phyloP scores from a whole-genome alignment of 2,329 filamentous ascomycete genomes.

The Mycosphaerella sp. region DNA sequence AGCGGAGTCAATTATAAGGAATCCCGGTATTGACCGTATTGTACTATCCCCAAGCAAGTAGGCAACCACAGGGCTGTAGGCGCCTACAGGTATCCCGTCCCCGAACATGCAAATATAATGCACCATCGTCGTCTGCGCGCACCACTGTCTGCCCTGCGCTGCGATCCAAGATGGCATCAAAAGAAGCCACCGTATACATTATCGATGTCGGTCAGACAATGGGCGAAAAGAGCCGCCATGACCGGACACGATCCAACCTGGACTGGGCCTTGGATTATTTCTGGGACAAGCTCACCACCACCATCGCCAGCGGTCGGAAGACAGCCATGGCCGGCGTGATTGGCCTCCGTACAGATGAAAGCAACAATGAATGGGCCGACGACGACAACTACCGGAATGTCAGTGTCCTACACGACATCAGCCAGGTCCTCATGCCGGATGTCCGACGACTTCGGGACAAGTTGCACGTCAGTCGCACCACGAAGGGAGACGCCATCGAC shows the following conservation, averaged over 20 bases:
- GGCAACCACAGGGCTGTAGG: too few species aligned
- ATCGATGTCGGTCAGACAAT: slow-evolving; percentile 85
- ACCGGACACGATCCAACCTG: slow-evolving; percentile 69
- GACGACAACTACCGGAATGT: slow-evolving; percentile 76
- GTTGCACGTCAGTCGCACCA: slow-evolving; percentile 61
- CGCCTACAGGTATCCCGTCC: too few species aligned
- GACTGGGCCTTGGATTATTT: slow-evolving; percentile 88
- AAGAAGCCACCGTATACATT: slow-evolving; percentile 89
- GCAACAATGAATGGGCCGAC: slow-evolving; percentile 58
- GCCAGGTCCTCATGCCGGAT: slow-evolving; percentile 63
- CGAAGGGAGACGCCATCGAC: slow-evolving; percentile 74
- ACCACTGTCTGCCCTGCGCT: background rate
- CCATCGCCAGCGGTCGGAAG: slow-evolving; percentile 64
- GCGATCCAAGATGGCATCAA: slow-evolving; percentile 64
- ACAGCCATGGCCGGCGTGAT: slow-evolving; percentile 71
- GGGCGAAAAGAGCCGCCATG: slow-evolving; percentile 61
- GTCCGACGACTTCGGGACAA: slow-evolving; percentile 57
- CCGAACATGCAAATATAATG: too few species aligned
- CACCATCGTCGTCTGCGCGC: too few species aligned
- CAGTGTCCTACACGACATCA: slow-evolving; percentile 57
- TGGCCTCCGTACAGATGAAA: slow-evolving; percentile 72
- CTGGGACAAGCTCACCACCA: slow-evolving; percentile 84
- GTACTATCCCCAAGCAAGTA: too few species aligned
- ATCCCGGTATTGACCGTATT: too few species aligned
- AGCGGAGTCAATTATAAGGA: too few species aligned